Evolutionary conservation across 2,329 filamentous ascomycete genomes (phyloP).

Genomic region (Microdochium trichocladiopsis): DNA sequence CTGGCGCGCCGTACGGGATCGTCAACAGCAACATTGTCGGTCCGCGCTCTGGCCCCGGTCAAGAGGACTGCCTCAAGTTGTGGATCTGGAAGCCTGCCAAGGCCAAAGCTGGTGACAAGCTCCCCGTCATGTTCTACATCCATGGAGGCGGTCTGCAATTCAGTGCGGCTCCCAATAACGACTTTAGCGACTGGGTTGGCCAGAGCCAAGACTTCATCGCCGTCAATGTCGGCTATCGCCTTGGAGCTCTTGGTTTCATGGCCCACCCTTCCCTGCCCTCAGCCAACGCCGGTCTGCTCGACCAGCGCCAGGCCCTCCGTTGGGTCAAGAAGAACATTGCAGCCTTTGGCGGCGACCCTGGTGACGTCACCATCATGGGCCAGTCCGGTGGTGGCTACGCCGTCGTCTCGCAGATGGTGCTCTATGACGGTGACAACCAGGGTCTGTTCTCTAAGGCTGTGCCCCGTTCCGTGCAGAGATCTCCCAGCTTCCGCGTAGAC

Average conservation of each 20-base stretch:
- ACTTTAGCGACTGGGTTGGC: slow-evolving; percentile 25
- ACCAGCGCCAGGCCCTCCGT: slow-evolving; percentile 52
- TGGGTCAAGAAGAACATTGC: slow-evolving; percentile 61
- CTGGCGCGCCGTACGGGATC: neutral
- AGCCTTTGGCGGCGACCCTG: slow-evolving; percentile 58
- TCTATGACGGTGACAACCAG: slow-evolving; percentile 44
- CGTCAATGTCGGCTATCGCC: slow-evolving; percentile 49
- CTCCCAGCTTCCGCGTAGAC: neutral
- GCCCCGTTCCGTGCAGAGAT: neutral
- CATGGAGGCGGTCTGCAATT: slow-evolving; percentile 44
- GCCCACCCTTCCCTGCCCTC: slow-evolving; percentile 46
- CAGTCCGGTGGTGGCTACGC: slow-evolving; percentile 45
- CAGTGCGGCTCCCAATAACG: slow-evolving; percentile 27
- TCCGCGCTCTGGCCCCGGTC: slow-evolving; percentile 30
- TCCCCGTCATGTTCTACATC: slow-evolving; percentile 52
- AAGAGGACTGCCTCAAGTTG: slow-evolving; percentile 45
- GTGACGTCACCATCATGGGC: slow-evolving; percentile 55
- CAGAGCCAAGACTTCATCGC: slow-evolving; percentile 43
- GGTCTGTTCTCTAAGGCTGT: slow-evolving; percentile 33
- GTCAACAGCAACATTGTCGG: slow-evolving; percentile 20
- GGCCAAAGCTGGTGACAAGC: slow-evolving; percentile 29
- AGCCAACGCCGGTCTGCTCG: slow-evolving; percentile 51
- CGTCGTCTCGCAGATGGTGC: slow-evolving; percentile 40
- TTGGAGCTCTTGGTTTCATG: slow-evolving; percentile 56
- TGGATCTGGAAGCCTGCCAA: slow-evolving; percentile 38